Evolutionary conservation across 2,329 filamentous ascomycete species (phyloP).

Genomic region (Lachnum nothofagi): DNA sequence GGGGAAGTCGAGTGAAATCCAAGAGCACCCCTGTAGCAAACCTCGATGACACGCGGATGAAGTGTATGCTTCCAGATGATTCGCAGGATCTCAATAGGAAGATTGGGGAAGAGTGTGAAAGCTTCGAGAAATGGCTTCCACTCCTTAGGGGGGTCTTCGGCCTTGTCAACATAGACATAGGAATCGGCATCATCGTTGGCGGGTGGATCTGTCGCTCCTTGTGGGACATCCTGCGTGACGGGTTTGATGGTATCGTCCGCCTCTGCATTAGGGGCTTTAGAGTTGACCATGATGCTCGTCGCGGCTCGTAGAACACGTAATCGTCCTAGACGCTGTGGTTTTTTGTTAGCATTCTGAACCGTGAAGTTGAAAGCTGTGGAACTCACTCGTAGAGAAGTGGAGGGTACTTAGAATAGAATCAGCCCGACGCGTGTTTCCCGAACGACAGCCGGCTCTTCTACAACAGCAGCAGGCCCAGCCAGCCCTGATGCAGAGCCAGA

Average conservation of each 20-base stretch:
- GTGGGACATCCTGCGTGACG: not conserved
- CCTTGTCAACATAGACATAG: too few species aligned
- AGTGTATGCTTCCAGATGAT: conserved; percentile 19
- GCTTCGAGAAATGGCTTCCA: not conserved
- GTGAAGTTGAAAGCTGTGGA: not conserved
- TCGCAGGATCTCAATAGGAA: conserved; percentile 19
- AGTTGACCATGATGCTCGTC: not conserved
- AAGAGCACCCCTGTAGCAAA: not conserved
- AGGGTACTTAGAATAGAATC: too few species aligned
- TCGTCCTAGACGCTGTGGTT: too few species aligned
- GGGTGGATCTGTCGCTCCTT: not conserved
- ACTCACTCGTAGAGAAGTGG: too few species aligned
- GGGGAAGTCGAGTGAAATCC: conserved; percentile 11
- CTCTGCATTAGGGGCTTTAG: not conserved
- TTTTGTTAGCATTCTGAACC: too few species aligned
- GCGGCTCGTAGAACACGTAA: not conserved
- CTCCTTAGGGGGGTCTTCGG: not conserved
- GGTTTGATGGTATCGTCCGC: not conserved
- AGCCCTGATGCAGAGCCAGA: not conserved
- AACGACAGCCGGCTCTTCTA: too few species aligned
- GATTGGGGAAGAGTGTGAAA: conserved; percentile 13
- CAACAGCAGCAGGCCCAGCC: too few species aligned
- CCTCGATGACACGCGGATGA: conserved; percentile 9
- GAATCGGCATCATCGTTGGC: not conserved
- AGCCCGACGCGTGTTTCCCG: too few species aligned